Evolutionary conservation across 2,329 filamentous ascomycete species (phyloP).

Genomic region (Ceratocystis eucalypticola): DNA sequence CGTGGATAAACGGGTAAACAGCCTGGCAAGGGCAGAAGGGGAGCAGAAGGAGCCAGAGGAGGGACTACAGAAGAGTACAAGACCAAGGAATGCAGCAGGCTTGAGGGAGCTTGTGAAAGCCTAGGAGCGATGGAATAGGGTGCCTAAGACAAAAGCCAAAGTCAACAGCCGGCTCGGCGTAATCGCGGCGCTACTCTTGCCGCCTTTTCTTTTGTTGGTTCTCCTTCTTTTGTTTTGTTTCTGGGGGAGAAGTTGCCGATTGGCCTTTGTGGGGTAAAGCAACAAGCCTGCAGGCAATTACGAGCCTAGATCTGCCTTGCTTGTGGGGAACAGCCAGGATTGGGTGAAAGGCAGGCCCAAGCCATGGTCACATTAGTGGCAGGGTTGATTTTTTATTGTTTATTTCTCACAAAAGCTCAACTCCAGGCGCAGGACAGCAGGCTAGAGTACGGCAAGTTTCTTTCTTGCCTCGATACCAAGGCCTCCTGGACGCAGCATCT

Average conservation of each 20-base stretch:
- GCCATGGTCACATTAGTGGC: not conserved
- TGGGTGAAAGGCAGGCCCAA: not conserved
- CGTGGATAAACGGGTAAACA: not conserved
- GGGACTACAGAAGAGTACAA: not conserved
- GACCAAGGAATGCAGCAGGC: not conserved
- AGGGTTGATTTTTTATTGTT: not conserved
- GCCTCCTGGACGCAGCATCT: not conserved
- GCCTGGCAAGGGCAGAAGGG: not conserved
- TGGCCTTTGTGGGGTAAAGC: not conserved
- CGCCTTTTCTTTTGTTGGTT: not conserved
- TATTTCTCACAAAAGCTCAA: no score
- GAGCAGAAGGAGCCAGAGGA: not conserved
- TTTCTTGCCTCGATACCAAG: not conserved
- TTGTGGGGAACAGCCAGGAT: not conserved
- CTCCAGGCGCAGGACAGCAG: no score
- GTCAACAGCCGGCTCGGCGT: not conserved
- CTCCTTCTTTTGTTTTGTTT: not conserved
- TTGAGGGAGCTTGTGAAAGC: not conserved
- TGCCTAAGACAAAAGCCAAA: not conserved
- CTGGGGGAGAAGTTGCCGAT: not conserved
- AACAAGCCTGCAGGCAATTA: not conserved
- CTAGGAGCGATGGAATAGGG: not conserved
- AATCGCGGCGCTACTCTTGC: not conserved
- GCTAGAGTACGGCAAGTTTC: no score
- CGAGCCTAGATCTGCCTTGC: not conserved